Evolutionary conservation across 495 filamentous ascomycete species (phyloP).

Genomic region (Neurospora sp.): DNA sequence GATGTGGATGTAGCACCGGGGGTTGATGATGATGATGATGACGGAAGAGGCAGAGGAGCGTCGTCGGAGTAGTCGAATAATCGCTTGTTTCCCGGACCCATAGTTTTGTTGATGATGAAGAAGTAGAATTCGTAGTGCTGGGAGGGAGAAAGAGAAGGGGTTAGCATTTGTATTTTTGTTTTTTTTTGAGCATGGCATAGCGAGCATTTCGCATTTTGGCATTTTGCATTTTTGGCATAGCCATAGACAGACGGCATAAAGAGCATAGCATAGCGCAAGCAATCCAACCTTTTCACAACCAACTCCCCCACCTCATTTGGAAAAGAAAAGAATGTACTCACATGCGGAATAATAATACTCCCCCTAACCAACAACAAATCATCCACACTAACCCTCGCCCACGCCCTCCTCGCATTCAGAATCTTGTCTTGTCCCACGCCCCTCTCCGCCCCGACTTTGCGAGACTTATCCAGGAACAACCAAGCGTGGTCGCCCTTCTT

Average conservation of each 20-base stretch:
- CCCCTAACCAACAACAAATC: slow-evolving; percentile 91
- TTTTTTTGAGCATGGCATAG: not conserved
- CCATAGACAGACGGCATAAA: not conserved
- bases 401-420: slow-evolving; percentile 62
- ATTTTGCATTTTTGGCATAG: not conserved
- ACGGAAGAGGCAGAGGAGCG: slow-evolving; percentile 20
- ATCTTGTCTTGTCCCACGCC: slow-evolving; percentile 55
- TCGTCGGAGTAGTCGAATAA: slow-evolving; percentile 68
- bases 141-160: slow-evolving; percentile 1
- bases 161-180: slow-evolving; percentile 5
- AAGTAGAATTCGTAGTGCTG: slow-evolving; percentile 96
- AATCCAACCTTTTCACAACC: not conserved
- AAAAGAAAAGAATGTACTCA: slow-evolving; percentile 35
- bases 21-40: too few species aligned
- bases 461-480: slow-evolving; percentile 82
- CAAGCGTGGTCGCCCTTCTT: slow-evolving; percentile 90
- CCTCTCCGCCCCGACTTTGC: slow-evolving; percentile 79
- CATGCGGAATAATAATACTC: slow-evolving; percentile 89
- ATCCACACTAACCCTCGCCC: slow-evolving; percentile 91
- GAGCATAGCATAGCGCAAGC: not conserved
- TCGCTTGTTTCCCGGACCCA: slow-evolving; percentile 57
- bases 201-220: not conserved
- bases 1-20: not conserved
- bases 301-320: too few species aligned
- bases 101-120: slow-evolving; percentile 80